Evolutionary conservation across 2,329 filamentous ascomycete species (phyloP).

Genomic region (Colletotrichum cordylinicola): DNA sequence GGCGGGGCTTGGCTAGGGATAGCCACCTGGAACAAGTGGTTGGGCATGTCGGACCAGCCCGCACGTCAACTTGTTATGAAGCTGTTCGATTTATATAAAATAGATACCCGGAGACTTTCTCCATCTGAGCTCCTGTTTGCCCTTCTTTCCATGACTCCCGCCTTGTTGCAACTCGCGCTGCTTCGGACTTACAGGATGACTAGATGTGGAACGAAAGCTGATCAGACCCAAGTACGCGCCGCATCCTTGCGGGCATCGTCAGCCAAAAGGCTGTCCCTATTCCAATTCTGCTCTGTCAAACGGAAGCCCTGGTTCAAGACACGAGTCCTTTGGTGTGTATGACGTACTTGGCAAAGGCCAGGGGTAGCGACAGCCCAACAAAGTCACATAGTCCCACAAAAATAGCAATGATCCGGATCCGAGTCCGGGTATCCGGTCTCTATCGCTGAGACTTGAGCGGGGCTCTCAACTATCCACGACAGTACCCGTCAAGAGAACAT

Average conservation of each 20-base stretch:
- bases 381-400: background rate
- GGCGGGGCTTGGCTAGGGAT: background rate
- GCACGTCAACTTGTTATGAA: background rate
- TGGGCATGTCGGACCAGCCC: background rate
- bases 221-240: too few relatives aligned
- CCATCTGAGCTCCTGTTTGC: background rate
- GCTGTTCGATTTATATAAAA: background rate
- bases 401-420: rapidly evolving
- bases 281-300: background rate
- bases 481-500: too few relatives aligned
- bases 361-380: background rate
- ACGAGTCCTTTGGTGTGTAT: background rate
- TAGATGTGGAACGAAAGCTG: rapidly evolving
- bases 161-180: rapidly evolving
- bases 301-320: background rate
- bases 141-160: rapidly evolving
- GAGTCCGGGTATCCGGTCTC: background rate
- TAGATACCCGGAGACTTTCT: conserved; percentile 4
- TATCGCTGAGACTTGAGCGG: too few relatives aligned
- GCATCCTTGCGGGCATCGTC: too few relatives aligned
- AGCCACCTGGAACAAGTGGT: background rate
- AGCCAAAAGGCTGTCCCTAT: too few relatives aligned
- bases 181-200: rapidly evolving
- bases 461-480: too few relatives aligned
- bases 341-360: background rate